These are phyloP conservation scores for Cladorrhinum sp. DNA, from an alignment of 2,329 filamentous ascomycete genomes.

Conservation along the genomic window DNA sequence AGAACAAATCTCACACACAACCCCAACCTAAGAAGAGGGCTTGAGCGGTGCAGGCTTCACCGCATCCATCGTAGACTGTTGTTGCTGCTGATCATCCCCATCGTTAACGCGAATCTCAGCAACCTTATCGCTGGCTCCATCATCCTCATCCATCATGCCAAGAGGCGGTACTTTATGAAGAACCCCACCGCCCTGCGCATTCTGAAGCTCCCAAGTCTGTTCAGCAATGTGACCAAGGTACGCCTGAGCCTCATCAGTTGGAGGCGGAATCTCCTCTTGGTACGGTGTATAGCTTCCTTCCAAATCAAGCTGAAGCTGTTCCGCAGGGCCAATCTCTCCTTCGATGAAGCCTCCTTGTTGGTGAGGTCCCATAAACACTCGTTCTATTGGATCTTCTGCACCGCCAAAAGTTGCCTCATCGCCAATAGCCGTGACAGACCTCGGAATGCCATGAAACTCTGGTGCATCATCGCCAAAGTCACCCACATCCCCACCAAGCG, in stretches of 20 bases:
- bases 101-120: conserved; percentile 38
- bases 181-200: conserved; percentile 4
- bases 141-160: conserved; percentile 29
- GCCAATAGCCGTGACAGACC: conserved; percentile 31
- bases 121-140: conserved; percentile 42
- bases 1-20: too few species aligned
- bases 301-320: conserved; percentile 22
- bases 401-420: conserved; percentile 26
- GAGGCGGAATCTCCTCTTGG: conserved; percentile 20
- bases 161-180: conserved; percentile 32
- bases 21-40: background rate
- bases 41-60: background rate
- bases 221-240: conserved; percentile 25
- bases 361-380: conserved; percentile 25
- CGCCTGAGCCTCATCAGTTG: conserved; percentile 16
- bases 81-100: conserved; percentile 13
- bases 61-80: background rate
- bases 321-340: conserved; percentile 29
- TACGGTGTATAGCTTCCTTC: background rate
- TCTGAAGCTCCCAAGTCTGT: conserved; percentile 27
- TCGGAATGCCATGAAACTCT: conserved; percentile 8
- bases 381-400: conserved; percentile 28
- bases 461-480: background rate
- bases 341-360: conserved; percentile 9
- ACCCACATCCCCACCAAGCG: background rate